Conservation (phyloP, 164 flowering plant genomes). For the Nelumbo lutea region DNA sequence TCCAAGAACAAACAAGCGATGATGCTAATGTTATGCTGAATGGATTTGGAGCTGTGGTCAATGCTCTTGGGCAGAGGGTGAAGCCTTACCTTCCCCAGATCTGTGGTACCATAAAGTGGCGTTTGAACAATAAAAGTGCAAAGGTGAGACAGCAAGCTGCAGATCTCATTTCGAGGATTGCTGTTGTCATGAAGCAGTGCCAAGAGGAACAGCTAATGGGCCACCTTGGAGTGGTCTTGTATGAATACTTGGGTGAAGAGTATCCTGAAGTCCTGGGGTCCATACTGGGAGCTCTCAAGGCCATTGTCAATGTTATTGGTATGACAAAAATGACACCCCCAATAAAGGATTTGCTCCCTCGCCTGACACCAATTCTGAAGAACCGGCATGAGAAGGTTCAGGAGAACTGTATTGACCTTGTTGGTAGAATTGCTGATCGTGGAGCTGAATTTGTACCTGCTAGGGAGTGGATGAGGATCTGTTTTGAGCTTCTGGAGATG, state of each 20-base stretch:
- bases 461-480: conserved; percentile 98
- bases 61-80: conserved; percentile 91
- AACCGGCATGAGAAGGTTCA: conserved; percentile 98
- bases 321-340: conserved; percentile 99
- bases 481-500: conserved; percentile 98
- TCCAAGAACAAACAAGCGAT: conserved; percentile 99
- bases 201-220: conserved; percentile 99
- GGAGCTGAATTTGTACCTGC: conserved; percentile 99
- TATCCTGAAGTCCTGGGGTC: conserved; percentile 98
- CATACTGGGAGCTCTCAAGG: conserved; percentile 88
- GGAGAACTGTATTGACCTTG: conserved; percentile 97
- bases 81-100: conserved; percentile 98
- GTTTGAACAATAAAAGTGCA: conserved; percentile 96
- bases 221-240: conserved; percentile 94
- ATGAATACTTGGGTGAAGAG: conserved; percentile 95
- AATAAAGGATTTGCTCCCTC: conserved; percentile 91
- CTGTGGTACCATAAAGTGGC: conserved; percentile 99
- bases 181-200: conserved; percentile 98
- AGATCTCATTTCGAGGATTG: conserved; percentile 96
- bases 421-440: conserved; percentile 97
- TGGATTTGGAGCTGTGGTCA: conserved; percentile 98
- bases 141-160: conserved; percentile 99
- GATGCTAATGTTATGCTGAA: conserved; percentile 99
- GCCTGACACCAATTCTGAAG: conserved; percentile 92
- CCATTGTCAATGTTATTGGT: conserved; percentile 97